Percentiles rank a stretch among this genome's conserved stretches.
Evolutionary conservation across 1,284 basidiomycete species (phyloP).

Genomic region (Puccinia hordei): DNA sequence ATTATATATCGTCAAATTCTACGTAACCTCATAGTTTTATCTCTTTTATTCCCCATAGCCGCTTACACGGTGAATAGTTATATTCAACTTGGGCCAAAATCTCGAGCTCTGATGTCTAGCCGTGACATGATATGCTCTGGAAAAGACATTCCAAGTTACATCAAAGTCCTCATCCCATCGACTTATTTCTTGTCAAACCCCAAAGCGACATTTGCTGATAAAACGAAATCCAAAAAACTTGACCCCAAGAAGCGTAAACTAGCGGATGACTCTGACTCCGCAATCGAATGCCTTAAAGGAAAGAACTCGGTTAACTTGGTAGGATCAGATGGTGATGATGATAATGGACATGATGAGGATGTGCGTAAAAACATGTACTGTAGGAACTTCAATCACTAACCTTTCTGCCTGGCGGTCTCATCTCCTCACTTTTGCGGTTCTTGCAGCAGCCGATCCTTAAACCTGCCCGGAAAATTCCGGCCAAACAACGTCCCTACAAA

Average conservation of each 20-base stretch:
- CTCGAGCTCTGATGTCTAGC: background rate
- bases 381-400: background rate
- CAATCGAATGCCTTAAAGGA: background rate
- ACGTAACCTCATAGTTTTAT: background rate
- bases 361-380: background rate
- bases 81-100: constrained; percentile 16
- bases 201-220: background rate
- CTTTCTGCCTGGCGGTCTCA: background rate
- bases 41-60: background rate
- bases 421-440: background rate
- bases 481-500: background rate
- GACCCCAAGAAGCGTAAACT: constrained; percentile 5
- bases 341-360: background rate
- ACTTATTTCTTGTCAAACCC: background rate
- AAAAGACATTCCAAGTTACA: background rate
- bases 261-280: constrained; percentile 6
- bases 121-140: background rate
- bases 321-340: background rate
- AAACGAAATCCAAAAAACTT: background rate
- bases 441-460: background rate
- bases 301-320: background rate
- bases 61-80: constrained; percentile 36
- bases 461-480: background rate
- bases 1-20: background rate
- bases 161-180: background rate